Conservation (phyloP, 495 filamentous ascomycete genomes). For the Annulohypoxylon nitens region DNA sequence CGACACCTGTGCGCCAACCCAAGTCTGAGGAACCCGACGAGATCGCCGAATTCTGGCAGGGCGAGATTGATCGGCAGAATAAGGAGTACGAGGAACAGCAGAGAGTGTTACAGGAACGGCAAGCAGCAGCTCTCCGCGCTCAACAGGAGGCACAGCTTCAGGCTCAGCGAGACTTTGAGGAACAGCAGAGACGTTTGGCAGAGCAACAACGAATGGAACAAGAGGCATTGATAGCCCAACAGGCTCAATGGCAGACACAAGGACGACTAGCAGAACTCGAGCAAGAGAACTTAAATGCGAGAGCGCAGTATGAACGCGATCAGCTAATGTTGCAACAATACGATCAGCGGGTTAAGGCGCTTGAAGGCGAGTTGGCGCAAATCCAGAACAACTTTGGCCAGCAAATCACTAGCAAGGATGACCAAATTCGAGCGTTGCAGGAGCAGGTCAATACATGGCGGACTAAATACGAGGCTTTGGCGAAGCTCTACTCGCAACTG, state of each 20-base stretch:
- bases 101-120: slow-evolving; percentile 84
- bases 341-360: slow-evolving; percentile 89
- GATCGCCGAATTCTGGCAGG: slow-evolving; percentile 98
- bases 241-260: slow-evolving; percentile 91
- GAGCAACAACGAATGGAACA: slow-evolving; percentile 93
- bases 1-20: slow-evolving; percentile 74
- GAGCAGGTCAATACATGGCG: slow-evolving; percentile 98
- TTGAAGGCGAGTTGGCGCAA: slow-evolving; percentile 88
- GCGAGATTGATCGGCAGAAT: slow-evolving; percentile 88
- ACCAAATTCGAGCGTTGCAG: slow-evolving; percentile 91
- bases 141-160: slow-evolving; percentile 85
- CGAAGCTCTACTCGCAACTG: slow-evolving; percentile 96
- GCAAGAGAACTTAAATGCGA: slow-evolving; percentile 91
- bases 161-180: slow-evolving; percentile 92
- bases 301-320: slow-evolving; percentile 96
- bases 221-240: slow-evolving; percentile 87
- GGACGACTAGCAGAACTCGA: slow-evolving; percentile 94
- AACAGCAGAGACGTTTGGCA: slow-evolving; percentile 87
- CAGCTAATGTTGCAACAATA: slow-evolving; percentile 97
- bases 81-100: slow-evolving; percentile 96
- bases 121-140: slow-evolving; percentile 70
- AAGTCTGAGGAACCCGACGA: slow-evolving; percentile 86
- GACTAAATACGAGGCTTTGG: slow-evolving; percentile 94
- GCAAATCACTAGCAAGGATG: slow-evolving; percentile 89
- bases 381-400: slow-evolving; percentile 85